Base-by-base conservation (phyloP, 495 filamentous ascomycete species). In the Trichoderma asperelloides region DNA sequence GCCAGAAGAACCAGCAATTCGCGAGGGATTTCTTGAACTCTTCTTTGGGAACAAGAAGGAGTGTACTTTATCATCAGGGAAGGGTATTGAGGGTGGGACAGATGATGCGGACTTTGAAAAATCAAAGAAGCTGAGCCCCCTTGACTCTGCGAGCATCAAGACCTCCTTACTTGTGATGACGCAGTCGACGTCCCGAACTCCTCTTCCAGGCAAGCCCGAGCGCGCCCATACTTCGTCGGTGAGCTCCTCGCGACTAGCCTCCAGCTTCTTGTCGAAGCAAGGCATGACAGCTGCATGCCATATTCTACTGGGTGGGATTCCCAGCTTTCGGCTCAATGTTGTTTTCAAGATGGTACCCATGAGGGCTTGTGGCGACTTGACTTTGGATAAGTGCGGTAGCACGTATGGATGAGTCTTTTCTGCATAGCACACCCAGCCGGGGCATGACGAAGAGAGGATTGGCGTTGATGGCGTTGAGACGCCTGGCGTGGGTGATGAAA, bases 191-290 rank as follows among this genome's bases (percentile, higher is more conserved):
- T 98, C 95, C 25, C 95, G 82, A 21, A 94, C 81, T 8, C 88
- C 86, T 23, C 80, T 79, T 4, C 80, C 77, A 0, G 77, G 74
- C 49, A 75, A 72, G 7, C 78, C 77, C 30, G 74, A 70, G 39
- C 76, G 75, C 33, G 74, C 76, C 95, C 96, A 98, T 27, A 86
- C 83, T 0, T 84, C 76, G 73, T 92, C 89, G 3, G 95, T 98
- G 41, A 98, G 84, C 74, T 98, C 96, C 73, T 90, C 89, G 25
- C 95, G 88, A 66, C 92, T 95, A 9, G 94, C 95, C 77, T 98
- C 95, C 16, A 98, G 86, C 77, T 98, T 98, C 79, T 98, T 98
- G 78, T 98, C 95, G 74, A 98, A 98, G 75, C 95, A 98, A 27
- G 95, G 95, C 96, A 98, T 98, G 41, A 98, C 81, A 5, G 92